These are phyloP conservation scores for Tricholoma hemisulphureum DNA, from an alignment of 768 basidiomycete genomes.

Conservation along the genomic window DNA sequence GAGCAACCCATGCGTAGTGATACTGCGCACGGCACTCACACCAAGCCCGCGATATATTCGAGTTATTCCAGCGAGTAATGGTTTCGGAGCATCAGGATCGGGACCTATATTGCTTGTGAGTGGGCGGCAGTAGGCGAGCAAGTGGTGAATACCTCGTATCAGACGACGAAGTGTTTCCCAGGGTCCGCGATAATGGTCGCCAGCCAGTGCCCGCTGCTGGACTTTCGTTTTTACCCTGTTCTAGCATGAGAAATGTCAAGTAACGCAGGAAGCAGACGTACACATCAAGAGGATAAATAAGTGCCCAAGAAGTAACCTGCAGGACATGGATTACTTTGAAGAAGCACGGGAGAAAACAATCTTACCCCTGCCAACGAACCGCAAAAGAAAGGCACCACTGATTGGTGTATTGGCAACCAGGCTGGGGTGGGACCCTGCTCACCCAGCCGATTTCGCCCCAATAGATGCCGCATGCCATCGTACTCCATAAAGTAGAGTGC, in stretches of 20 bases:
- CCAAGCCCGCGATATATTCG: conserved; percentile 93
- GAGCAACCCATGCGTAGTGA: conserved; percentile 89
- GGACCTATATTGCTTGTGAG: conserved; percentile 49
- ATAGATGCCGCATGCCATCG: conserved; percentile 83
- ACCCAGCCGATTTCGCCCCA: conserved; percentile 74
- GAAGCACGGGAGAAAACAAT: conserved; percentile 25
- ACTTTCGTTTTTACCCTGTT: conserved; percentile 88
- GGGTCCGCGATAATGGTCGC: conserved; percentile 67
- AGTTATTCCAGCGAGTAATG: conserved; percentile 71
- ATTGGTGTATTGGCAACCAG: conserved; percentile 80
- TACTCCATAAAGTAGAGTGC: conserved; percentile 93
- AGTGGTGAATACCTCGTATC: conserved; percentile 60
- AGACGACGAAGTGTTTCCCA: conserved; percentile 75
- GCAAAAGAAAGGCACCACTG: conserved; percentile 86
- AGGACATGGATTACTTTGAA: conserved; percentile 18
- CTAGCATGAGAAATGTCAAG: conserved; percentile 5
- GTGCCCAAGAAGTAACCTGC: conserved; percentile 75
- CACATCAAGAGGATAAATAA: conserved; percentile 96
- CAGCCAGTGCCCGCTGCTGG: conserved; percentile 89
- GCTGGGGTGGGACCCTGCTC: conserved; percentile 80
- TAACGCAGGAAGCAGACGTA: conserved; percentile 34
- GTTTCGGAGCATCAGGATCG: conserved; percentile 74
- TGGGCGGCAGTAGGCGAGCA: neutral
- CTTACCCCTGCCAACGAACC: conserved; percentile 85
- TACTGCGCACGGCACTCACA: conserved; percentile 87